Conservation (phyloP, 257 asterid species). For the Lycium barbarum region DNA sequence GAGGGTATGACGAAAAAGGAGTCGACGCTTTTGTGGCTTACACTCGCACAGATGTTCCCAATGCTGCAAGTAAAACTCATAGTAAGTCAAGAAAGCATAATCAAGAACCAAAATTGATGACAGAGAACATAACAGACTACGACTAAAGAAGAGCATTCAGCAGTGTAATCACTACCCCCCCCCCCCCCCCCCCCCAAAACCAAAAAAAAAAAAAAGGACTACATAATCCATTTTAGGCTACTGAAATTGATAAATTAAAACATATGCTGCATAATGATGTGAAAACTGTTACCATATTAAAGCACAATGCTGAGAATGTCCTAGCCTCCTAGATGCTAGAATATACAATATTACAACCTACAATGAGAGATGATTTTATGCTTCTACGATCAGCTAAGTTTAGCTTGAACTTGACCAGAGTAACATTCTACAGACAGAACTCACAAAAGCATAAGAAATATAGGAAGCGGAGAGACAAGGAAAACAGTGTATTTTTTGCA, state of each 20-base stretch:
- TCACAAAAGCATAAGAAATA: conserved; percentile 3
- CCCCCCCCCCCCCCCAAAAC: neutral
- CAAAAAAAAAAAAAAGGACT: neutral
- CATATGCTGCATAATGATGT: neutral
- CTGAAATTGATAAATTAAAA: neutral
- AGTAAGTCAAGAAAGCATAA: conserved; percentile 13
- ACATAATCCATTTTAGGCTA: neutral
- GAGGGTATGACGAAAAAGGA: conserved; percentile 81
- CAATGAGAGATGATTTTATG: neutral
- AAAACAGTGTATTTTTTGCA: neutral
- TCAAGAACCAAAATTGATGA: conserved; percentile 1
- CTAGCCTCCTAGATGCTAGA: neutral
- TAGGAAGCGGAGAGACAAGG: neutral
- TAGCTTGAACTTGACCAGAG: neutral
- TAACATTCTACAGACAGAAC: conserved; percentile 10
- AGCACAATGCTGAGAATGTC: neutral
- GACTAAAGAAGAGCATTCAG: neutral
- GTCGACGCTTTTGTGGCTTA: conserved; percentile 69
- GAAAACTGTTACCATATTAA: neutral
- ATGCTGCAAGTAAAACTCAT: conserved; percentile 65
- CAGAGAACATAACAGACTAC: neutral
- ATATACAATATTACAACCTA: neutral
- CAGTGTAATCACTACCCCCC: neutral
- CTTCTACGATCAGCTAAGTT: conserved; percentile 4
- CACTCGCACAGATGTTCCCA: conserved; percentile 96